Percentiles rank a stretch among this genome's conserved stretches.
Conservation (phyloP, 352 stramenopile genomes). For the Pythium dissotocum region DNA sequence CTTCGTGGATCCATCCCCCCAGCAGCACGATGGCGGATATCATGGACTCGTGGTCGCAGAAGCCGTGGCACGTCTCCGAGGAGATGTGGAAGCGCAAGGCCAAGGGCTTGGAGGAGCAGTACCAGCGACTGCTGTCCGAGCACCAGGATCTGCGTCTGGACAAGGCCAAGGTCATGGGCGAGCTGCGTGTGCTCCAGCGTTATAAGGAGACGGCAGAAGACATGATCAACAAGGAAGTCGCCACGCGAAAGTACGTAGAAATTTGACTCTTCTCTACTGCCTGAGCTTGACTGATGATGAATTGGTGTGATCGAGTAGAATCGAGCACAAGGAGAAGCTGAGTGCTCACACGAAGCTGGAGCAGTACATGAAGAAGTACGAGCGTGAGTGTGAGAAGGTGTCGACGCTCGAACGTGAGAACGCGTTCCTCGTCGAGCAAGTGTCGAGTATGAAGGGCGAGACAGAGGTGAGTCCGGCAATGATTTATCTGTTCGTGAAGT, state of each 20-base stretch:
- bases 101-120: constrained; percentile 40
- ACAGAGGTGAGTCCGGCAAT: constrained; percentile 39
- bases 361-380: constrained; percentile 83
- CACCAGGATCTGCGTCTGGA: constrained; percentile 43
- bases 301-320: constrained; percentile 13
- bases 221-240: constrained; percentile 37
- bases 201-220: constrained; percentile 48
- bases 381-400: constrained; percentile 67
- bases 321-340: constrained; percentile 71
- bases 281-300: neutral
- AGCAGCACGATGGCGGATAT: constrained; percentile 23
- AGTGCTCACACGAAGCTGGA: constrained; percentile 63
- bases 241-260: constrained; percentile 30
- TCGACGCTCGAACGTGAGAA: constrained; percentile 69
- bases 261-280: neutral
- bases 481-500: neutral
- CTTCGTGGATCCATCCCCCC: neutral
- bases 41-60: constrained; percentile 33
- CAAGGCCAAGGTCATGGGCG: constrained; percentile 39
- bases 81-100: constrained; percentile 49
- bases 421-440: constrained; percentile 63
- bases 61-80: constrained; percentile 44
- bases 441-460: constrained; percentile 71
- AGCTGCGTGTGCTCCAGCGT: constrained; percentile 41
- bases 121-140: constrained; percentile 37